Evolutionary conservation across 371 early-diverging fungal species (phyloP).

Genomic region (Phascolomyces articulosus): DNA sequence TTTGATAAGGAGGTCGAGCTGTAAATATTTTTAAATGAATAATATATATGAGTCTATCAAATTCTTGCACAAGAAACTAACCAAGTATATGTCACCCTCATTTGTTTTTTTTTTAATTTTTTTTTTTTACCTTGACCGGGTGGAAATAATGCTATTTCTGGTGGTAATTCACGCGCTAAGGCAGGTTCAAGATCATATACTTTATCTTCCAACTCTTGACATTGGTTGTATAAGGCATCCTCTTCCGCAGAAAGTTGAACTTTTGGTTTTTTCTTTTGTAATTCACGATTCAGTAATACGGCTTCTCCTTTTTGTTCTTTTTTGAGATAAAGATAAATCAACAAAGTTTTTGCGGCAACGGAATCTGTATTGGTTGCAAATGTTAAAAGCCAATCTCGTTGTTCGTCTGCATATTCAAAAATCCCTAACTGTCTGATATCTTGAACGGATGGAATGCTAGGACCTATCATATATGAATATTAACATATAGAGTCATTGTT

Average conservation of each 20-base stretch:
- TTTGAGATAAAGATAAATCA: background rate
- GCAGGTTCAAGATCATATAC: background rate
- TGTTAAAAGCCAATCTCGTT: background rate
- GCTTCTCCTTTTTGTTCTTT: background rate
- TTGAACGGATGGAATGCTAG: background rate
- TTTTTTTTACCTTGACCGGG: background rate
- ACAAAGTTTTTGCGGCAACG: background rate
- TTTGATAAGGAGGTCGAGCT: background rate
- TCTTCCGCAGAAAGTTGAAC: background rate
- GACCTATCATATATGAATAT: background rate
- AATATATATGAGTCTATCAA: no score
- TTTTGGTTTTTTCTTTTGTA: background rate
- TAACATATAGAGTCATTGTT: no score
- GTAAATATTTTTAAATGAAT: background rate
- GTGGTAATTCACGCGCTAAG: background rate
- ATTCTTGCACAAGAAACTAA: no score
- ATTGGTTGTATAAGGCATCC: background rate
- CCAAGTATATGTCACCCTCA: no score
- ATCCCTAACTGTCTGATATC: background rate
- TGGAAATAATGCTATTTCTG: background rate
- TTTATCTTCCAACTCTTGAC: background rate
- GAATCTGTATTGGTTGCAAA: background rate
- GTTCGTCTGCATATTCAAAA: background rate
- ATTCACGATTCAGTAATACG: background rate
- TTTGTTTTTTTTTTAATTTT: no score